Percentiles rank a stretch among this genome's conserved stretches.
Evolutionary conservation across 768 basidiomycete species (phyloP).

Genomic region (Rhodosporidiobolus sp.): DNA sequence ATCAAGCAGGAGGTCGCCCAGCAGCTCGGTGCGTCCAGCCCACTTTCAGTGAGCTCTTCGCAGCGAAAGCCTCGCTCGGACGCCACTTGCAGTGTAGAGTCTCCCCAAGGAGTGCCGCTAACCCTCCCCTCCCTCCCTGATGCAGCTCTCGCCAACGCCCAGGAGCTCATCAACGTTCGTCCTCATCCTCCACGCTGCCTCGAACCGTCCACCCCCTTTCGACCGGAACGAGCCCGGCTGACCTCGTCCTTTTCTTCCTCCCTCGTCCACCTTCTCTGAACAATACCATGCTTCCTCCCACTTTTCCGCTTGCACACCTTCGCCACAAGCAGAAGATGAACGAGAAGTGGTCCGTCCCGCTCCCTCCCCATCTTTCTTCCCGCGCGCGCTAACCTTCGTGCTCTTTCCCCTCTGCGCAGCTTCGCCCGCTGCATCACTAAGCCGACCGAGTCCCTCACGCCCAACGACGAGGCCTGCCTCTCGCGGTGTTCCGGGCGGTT

Average conservation of each 20-base stretch:
- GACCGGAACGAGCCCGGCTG: not conserved
- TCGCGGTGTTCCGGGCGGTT: conserved; percentile 32
- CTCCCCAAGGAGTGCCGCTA: not conserved
- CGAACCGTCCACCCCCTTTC: too few relatives aligned
- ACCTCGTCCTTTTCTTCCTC: not conserved
- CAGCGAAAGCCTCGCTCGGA: not conserved
- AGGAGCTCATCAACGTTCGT: conserved; percentile 39
- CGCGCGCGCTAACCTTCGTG: not conserved
- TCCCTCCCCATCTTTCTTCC: too few relatives aligned
- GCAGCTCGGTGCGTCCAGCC: conserved; percentile 29
- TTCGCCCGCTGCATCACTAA: conserved; percentile 34
- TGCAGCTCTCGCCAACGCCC: conserved; percentile 38
- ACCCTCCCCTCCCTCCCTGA: not conserved
- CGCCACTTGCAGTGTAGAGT: not conserved
- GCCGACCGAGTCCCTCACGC: conserved; percentile 7
- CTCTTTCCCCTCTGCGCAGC: not conserved
- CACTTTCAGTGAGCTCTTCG: too few relatives aligned
- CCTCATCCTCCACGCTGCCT: not conserved
- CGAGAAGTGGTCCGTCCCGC: conserved; percentile 36
- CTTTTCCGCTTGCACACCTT: not conserved
- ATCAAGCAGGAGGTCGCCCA: conserved; percentile 37
- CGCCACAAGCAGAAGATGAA: conserved; percentile 34
- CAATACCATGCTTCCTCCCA: not conserved
- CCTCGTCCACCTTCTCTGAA: not conserved
- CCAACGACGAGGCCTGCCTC: conserved; percentile 31